Evolutionary conservation across 1,139 yeast genomes (phyloP).

Genomic region (Debaryomyces robertsiae): DNA sequence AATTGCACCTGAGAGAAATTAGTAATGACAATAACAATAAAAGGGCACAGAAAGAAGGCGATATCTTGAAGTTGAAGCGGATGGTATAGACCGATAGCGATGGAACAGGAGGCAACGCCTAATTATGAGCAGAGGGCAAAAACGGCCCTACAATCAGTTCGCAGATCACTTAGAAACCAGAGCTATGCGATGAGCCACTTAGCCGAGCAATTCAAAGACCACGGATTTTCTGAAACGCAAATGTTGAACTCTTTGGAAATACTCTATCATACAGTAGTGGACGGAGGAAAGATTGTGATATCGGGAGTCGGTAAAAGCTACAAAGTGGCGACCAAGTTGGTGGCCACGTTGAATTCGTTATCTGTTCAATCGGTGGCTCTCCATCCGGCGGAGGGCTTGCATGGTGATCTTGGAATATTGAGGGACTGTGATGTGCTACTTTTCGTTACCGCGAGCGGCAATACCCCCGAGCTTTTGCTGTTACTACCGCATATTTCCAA

Average conservation of each 20-base stretch:
- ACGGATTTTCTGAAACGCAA: conserved; percentile 50
- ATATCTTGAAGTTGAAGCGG: neutral
- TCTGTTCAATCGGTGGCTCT: conserved; percentile 67
- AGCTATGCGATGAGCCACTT: conserved; percentile 37
- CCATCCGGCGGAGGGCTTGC: conserved; percentile 88
- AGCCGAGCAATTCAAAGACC: conserved; percentile 32
- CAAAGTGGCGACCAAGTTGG: conserved; percentile 76
- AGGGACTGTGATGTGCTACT: conserved; percentile 63
- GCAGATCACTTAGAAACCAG: conserved; percentile 34
- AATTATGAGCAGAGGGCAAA: conserved; percentile 5
- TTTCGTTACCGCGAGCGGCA: conserved; percentile 79
- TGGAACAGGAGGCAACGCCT: neutral
- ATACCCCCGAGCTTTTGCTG: conserved; percentile 71
- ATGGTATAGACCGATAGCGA: neutral
- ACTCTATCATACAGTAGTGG: conserved; percentile 48
- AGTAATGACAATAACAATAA: too few relatives aligned
- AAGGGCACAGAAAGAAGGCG: too few relatives aligned
- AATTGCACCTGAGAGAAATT: neutral
- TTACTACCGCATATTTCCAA: conserved; percentile 61
- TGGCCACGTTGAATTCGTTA: conserved; percentile 80
- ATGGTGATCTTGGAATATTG: conserved; percentile 83
- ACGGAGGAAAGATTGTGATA: conserved; percentile 68
- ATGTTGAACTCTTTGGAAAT: conserved; percentile 52
- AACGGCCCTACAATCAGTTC: conserved; percentile 23
- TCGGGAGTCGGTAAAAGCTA: conserved; percentile 85